Evolutionary conservation across 1,284 basidiomycete genomes (phyloP), one percentile per base, ranked within the genome.

Genomic region (Omphalotus olearius): DNA sequence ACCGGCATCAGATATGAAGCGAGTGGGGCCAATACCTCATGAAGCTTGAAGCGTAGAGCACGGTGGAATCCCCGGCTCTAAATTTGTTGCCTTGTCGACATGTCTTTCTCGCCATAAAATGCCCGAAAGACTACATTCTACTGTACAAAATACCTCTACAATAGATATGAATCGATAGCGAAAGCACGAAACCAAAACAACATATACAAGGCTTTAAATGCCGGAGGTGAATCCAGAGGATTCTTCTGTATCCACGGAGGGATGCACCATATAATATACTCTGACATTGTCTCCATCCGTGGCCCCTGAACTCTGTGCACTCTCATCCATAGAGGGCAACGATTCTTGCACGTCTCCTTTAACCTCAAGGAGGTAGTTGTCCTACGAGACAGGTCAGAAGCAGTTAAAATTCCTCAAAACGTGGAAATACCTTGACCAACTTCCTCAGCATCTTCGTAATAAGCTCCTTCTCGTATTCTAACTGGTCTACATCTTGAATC

Each of bases 381-480:
- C 93, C 91, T 94, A 20, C 50, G 25, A 41, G 53, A 33, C 30
- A 16, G 25, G 47, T 54, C 57, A 23, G 23, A 33, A 51, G 10
- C 7, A 5, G 20, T 13, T 33, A 54, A 37, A 44, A 50, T n/a
- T n/a, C 6, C 52, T 16, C 38, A 10, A 28, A 25, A 41, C 47
- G 39, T 36, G 38, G n/a, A 47, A 18, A 45, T n/a, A 16, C 95
- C 82, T 94, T 96, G 56, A 96, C 88, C 52, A 99, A 73, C 69
- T 92, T 94, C 59, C 76, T 82, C 56, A 99, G 67, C 62, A 97
- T 87, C 72, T 98, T 99, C 42, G 79, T 83, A 57, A 98, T 85
- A 53, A 99, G 74, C 66, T 92, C 89, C 61, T 86, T 88, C 72
- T 99, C 92, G 59, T 90, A 86, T 61, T 98, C 93, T n/a, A 97